Conservation (phyloP, 768 basidiomycete genomes). For the Lentinula aciculospora region DNA sequence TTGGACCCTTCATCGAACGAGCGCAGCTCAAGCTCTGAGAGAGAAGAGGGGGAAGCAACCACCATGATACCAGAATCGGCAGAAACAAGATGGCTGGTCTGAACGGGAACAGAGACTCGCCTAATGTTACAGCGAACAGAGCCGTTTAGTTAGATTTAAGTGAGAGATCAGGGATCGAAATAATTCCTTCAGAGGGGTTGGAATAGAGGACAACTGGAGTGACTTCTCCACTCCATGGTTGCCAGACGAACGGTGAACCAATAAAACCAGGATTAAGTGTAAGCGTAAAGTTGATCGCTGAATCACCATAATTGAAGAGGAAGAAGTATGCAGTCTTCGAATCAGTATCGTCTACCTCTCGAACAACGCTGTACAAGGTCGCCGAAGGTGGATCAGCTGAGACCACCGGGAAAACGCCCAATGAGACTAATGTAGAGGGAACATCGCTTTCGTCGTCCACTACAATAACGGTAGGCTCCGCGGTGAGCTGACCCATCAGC, state of each 20-base stretch:
- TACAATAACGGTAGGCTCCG: slow-evolving; percentile 4
- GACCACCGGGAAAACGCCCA: slow-evolving; percentile 12
- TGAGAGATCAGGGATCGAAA: slow-evolving; percentile 13
- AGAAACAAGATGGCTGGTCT: slow-evolving; percentile 6
- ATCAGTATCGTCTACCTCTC: background rate
- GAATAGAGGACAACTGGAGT: slow-evolving; percentile 10
- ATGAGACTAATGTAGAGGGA: background rate
- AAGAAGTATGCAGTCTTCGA: slow-evolving; percentile 9
- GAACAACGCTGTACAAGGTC: slow-evolving; percentile 8
- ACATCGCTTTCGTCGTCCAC: slow-evolving; percentile 10
- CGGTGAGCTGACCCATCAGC: slow-evolving; percentile 10
- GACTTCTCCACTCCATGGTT: slow-evolving; percentile 11
- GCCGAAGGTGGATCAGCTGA: slow-evolving; percentile 2
- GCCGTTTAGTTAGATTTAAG: slow-evolving; percentile 8
- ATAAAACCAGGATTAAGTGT: slow-evolving; percentile 8
- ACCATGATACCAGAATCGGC: slow-evolving; percentile 9
- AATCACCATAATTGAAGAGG: slow-evolving; percentile 10
- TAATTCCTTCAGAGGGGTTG: slow-evolving; percentile 6
- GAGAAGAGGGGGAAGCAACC: background rate
- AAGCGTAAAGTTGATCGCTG: slow-evolving; percentile 10
- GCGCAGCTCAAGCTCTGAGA: slow-evolving; percentile 5
- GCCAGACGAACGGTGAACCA: slow-evolving; percentile 12
- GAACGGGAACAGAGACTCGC: slow-evolving; percentile 5
- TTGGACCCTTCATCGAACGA: slow-evolving; percentile 6
- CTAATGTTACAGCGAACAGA: slow-evolving; percentile 10